phyloP scores from a whole-genome alignment of 2,329 filamentous ascomycete genomes.

The Achaetomium macrosporum region DNA sequence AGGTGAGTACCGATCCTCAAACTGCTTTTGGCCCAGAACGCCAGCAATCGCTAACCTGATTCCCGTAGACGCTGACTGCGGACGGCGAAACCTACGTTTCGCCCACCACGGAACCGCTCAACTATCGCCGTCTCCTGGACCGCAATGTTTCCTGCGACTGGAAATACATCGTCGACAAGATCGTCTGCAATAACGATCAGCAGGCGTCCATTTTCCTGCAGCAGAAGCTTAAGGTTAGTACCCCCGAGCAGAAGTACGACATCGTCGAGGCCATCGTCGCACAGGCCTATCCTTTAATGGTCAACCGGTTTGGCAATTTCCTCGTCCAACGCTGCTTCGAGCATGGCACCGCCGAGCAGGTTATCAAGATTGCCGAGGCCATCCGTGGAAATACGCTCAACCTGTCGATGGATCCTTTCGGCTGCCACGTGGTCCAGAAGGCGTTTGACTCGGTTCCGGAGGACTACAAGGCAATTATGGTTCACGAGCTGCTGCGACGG shows the following conservation, averaged over 20 bases:
- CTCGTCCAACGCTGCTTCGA: conserved; percentile 98
- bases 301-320: conserved; percentile 98
- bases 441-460: conserved; percentile 97
- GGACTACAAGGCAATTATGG: conserved; percentile 97
- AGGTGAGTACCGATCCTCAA: conserved; percentile 34
- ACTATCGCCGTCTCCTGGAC: conserved; percentile 91
- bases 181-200: conserved; percentile 98
- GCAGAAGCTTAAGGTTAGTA: conserved; percentile 97
- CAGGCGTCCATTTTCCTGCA: conserved; percentile 98
- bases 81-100: conserved; percentile 74
- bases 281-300: conserved; percentile 92
- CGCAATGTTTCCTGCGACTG: conserved; percentile 97
- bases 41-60: conserved; percentile 4
- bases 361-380: conserved; percentile 87
- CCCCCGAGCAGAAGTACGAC: conserved; percentile 90
- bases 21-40: not conserved
- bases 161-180: conserved; percentile 99
- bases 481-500: conserved; percentile 89
- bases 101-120: conserved; percentile 76
- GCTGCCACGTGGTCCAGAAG: conserved; percentile 97
- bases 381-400: conserved; percentile 92
- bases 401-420: conserved; percentile 97
- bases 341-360: conserved; percentile 89
- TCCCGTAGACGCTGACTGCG: conserved; percentile 35
- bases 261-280: conserved; percentile 95